A percentile compares a stretch with the other conserved stretches of the same genome.
These are phyloP conservation scores for Aaosphaeria pasadenensis DNA, from an alignment of 2,329 filamentous ascomycete species.

Conservation along the genomic window DNA sequence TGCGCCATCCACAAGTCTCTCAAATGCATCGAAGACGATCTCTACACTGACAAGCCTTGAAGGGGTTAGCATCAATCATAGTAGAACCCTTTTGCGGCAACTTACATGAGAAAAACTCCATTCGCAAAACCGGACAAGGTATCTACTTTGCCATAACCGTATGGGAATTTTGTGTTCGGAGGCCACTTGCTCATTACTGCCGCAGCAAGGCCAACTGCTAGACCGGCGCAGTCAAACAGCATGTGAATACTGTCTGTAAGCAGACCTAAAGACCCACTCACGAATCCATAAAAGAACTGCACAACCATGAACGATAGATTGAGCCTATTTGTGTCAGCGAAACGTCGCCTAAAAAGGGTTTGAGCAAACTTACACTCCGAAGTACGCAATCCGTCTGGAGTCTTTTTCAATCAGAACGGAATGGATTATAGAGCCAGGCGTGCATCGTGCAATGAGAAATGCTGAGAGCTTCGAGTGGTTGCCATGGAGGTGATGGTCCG, in stretches of 20 bases:
- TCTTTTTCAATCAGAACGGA: constrained; percentile 88
- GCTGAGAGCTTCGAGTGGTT: constrained; percentile 68
- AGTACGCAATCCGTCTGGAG: constrained; percentile 94
- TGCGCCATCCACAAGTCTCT: constrained; percentile 78
- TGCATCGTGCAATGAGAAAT: constrained; percentile 66
- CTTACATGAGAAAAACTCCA: constrained; percentile 86
- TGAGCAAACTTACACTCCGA: constrained; percentile 68
- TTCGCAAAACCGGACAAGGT: constrained; percentile 95
- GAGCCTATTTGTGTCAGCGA: constrained; percentile 53
- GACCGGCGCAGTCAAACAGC: constrained; percentile 96
- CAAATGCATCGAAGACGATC: constrained; percentile 91
- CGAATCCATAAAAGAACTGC: constrained; percentile 89
- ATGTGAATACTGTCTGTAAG: constrained; percentile 98
- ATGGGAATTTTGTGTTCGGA: constrained; percentile 82
- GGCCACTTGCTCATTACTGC: constrained; percentile 97
- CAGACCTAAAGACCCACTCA: constrained; percentile 91
- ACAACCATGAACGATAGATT: constrained; percentile 95
- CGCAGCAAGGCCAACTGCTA: constrained; percentile 85
- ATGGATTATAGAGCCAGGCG: constrained; percentile 74
- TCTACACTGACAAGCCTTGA: constrained; percentile 84
- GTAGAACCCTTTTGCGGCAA: neutral
- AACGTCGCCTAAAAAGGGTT: neutral
- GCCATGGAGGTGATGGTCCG: constrained; percentile 38
- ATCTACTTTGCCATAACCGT: constrained; percentile 95
- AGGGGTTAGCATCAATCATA: constrained; percentile 7